Evolutionary conservation across 305 asterid species (phyloP).

Genomic region (Fraxinus latifolia): DNA sequence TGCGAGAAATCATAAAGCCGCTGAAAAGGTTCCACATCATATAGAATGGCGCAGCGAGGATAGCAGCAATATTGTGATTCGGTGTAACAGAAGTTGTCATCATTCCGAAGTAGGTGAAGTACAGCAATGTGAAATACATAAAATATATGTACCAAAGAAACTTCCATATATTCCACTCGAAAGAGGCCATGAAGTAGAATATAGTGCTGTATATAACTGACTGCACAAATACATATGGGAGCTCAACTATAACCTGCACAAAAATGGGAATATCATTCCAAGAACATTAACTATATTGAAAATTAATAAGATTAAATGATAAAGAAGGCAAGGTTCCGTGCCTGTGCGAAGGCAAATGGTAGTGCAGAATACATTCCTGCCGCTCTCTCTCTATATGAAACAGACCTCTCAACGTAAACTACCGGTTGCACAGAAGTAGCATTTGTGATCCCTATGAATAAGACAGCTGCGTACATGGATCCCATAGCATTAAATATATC

Average conservation of each 20-base stretch:
- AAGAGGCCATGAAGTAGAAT: conserved; percentile 68
- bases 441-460: conserved; percentile 71
- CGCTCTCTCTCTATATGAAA: conserved; percentile 72
- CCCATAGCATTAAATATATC: conserved; percentile 83
- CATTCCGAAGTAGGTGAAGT: conserved; percentile 84
- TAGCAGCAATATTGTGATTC: conserved; percentile 72
- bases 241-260: conserved; percentile 66
- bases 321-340: conserved; percentile 15
- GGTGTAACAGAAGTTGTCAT: conserved; percentile 73
- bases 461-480: conserved; percentile 76
- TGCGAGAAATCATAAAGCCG: conserved; percentile 72
- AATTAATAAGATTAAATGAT: background rate
- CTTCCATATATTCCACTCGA: conserved; percentile 60
- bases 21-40: conserved; percentile 83
- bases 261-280: background rate
- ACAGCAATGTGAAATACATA: conserved; percentile 70
- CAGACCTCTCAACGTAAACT: conserved; percentile 60
- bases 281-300: background rate
- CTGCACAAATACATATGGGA: conserved; percentile 66
- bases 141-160: conserved; percentile 61
- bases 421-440: conserved; percentile 80
- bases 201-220: conserved; percentile 58
- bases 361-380: conserved; percentile 84
- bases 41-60: conserved; percentile 66
- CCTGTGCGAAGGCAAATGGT: conserved; percentile 85